Percentiles rank a stretch among this genome's conserved stretches.
phyloP scores from a whole-genome alignment of 1,284 basidiomycete species.

The Laetiporus sulphureus region DNA sequence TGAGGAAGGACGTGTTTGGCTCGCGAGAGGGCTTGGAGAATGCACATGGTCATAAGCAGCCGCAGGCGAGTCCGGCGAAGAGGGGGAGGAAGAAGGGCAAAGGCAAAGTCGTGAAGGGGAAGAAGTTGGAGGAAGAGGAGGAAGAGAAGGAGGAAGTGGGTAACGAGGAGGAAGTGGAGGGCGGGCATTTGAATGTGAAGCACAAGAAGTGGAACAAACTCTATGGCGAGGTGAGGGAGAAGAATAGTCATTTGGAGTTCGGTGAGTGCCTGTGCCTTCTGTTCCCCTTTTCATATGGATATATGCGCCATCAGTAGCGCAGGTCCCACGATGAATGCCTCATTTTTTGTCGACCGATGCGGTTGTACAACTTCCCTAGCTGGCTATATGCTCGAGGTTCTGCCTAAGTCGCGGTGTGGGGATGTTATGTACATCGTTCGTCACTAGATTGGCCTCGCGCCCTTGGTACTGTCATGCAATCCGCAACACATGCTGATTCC shows the following conservation, averaged over 20 bases:
- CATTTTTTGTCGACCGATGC: too few species aligned
- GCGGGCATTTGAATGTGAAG: conserved; percentile 28
- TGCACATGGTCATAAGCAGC: not conserved
- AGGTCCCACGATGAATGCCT: not conserved
- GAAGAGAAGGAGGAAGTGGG: conserved; percentile 4
- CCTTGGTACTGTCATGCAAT: too few species aligned
- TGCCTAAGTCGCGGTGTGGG: too few species aligned
- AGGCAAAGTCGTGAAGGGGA: conserved; percentile 8
- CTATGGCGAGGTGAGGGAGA: conserved; percentile 40
- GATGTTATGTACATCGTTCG: too few species aligned
- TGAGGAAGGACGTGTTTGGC: conserved; percentile 11
- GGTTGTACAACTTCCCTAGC: too few species aligned
- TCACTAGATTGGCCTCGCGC: too few species aligned
- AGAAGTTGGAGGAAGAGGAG: conserved; percentile 8
- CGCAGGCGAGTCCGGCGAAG: too few species aligned
- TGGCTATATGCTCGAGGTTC: too few species aligned
- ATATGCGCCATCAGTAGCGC: conserved; percentile 1
- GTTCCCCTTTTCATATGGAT: conserved; percentile 3
- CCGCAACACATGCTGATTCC: too few species aligned
- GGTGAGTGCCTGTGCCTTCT: conserved; percentile 39
- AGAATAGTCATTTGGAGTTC: conserved; percentile 49
- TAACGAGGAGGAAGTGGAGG: conserved; percentile 19
- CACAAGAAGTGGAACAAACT: conserved; percentile 48
- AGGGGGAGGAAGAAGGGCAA: conserved; percentile 13
- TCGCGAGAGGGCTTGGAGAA: conserved; percentile 17